Evolutionary conservation across 179 eudicot genomes (phyloP).

Genomic region (Spinacia oleracea): DNA sequence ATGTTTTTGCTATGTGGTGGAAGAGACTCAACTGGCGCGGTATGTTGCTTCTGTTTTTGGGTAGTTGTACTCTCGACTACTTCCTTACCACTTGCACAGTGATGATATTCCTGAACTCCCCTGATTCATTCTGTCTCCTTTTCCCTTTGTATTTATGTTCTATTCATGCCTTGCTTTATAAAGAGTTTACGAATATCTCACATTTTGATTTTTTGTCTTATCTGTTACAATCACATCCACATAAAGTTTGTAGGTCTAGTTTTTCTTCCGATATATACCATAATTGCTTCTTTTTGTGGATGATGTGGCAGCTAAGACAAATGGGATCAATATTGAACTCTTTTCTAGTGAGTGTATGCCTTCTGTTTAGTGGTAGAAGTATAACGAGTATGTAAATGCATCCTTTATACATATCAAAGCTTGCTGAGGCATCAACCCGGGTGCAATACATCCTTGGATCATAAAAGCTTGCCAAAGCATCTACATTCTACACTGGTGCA

Average conservation of each 20-base stretch:
- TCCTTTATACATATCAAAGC: neutral
- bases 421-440: neutral
- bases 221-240: neutral
- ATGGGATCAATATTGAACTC: neutral
- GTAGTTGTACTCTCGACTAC: conserved; percentile 13
- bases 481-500: neutral
- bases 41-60: conserved; percentile 44
- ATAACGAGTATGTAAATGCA: neutral
- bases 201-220: neutral
- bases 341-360: neutral
- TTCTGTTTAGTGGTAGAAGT: neutral
- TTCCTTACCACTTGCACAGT: neutral
- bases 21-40: conserved; percentile 83
- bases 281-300: neutral
- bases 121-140: neutral
- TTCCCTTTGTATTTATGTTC: neutral
- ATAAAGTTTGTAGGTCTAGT: neutral
- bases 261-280: neutral
- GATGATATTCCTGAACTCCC: neutral
- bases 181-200: neutral
- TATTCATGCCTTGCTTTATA: neutral
- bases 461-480: neutral
- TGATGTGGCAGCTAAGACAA: neutral
- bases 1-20: conserved; percentile 99
- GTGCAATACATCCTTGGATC: neutral